Conservation (phyloP, 2,329 filamentous ascomycete species). For the Penicillium rolfsii region DNA sequence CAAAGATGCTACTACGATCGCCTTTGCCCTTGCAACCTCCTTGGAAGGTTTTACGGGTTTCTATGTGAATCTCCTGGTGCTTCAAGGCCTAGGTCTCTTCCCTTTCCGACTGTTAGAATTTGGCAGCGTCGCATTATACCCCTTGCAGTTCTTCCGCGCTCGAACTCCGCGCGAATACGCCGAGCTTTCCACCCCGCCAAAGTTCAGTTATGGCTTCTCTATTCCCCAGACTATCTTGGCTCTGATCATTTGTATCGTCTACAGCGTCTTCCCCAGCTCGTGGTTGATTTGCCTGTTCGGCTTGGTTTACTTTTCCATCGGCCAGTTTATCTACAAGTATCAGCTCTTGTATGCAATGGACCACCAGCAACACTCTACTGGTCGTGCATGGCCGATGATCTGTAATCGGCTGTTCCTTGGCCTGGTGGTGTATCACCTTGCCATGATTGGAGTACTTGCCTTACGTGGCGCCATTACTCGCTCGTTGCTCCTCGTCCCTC, state of each 20-base stretch:
- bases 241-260: slow-evolving; percentile 93
- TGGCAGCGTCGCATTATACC: slow-evolving; percentile 81
- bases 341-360: slow-evolving; percentile 98
- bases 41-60: slow-evolving; percentile 77
- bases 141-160: slow-evolving; percentile 74
- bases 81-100: slow-evolving; percentile 91
- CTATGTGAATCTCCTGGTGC: slow-evolving; percentile 90
- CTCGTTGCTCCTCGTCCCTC: slow-evolving; percentile 72
- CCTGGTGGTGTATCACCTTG: slow-evolving; percentile 83
- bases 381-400: slow-evolving; percentile 94
- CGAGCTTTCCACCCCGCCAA: slow-evolving; percentile 76
- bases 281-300: slow-evolving; percentile 80
- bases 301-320: slow-evolving; percentile 62
- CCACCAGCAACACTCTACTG: slow-evolving; percentile 72
- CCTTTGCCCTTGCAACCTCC: slow-evolving; percentile 72
- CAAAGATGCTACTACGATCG: slow-evolving; percentile 77
- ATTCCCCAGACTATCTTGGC: slow-evolving; percentile 89
- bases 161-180: slow-evolving; percentile 89
- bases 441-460: slow-evolving; percentile 85
- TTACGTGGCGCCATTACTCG: slow-evolving; percentile 72
- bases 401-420: slow-evolving; percentile 89
- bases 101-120: slow-evolving; percentile 91
- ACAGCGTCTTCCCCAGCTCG: slow-evolving; percentile 80
- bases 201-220: slow-evolving; percentile 96
- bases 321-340: slow-evolving; percentile 62